phyloP scores from a whole-genome alignment of 2,329 filamentous ascomycete genomes.

The Fusarium sp. region DNA sequence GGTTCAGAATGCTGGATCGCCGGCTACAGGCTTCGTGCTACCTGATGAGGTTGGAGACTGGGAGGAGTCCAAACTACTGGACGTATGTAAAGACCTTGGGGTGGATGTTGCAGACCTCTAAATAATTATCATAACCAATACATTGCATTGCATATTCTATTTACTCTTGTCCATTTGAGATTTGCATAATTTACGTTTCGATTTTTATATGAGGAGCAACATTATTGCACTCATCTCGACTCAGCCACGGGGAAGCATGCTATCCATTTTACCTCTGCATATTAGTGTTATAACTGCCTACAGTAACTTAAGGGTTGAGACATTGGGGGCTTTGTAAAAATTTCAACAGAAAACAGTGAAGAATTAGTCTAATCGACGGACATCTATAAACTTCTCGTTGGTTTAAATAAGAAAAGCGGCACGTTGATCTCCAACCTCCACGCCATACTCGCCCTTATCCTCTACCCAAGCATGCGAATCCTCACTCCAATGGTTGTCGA shows the following conservation, averaged over 20 bases:
- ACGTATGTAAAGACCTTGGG: neutral
- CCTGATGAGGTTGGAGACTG: conserved; percentile 46
- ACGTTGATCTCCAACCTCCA: neutral
- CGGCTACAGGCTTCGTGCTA: conserved; percentile 49
- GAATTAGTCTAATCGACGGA: accelerated
- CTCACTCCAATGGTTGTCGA: neutral
- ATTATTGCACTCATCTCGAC: too few relatives aligned
- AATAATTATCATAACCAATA: accelerated
- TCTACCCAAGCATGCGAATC: neutral
- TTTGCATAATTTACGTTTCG: accelerated
- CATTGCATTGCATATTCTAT: accelerated
- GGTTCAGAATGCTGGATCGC: conserved; percentile 51
- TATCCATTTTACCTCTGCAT: accelerated
- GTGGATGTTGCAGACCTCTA: neutral
- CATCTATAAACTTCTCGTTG: too few relatives aligned
- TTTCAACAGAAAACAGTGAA: neutral
- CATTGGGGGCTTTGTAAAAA: too few relatives aligned
- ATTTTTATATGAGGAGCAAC: too few relatives aligned
- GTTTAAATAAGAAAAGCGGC: neutral
- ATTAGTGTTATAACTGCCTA: accelerated
- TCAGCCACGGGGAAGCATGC: neutral
- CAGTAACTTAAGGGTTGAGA: neutral
- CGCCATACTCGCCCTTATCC: neutral
- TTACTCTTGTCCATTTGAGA: accelerated
- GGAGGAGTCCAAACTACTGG: neutral